Base-by-base conservation (phyloP, 148 eudicot species). In the Camellia lanceoleosa region DNA sequence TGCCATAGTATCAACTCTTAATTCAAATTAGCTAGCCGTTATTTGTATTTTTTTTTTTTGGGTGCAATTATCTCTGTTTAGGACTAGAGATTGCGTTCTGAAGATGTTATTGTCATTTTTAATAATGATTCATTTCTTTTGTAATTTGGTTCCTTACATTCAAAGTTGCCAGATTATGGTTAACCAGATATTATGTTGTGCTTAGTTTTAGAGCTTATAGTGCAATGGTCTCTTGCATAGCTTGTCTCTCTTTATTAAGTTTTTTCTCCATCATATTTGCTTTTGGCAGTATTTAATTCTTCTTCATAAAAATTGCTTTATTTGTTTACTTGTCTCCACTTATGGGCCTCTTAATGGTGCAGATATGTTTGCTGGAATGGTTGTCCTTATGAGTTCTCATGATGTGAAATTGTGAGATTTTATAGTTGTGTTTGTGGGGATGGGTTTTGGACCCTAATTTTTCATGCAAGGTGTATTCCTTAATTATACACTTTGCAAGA, bases 341-440 rank as follows among this genome's bases (percentile, higher is more conserved):
- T 38, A 49, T 56, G 9, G 20, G 8, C 64, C 38, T 58, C 38
- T 72, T 72, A 3, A 46, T 79, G 43, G 52, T 87, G 84, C 95
- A 96, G 99, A 88, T 96, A 83, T 92, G 98, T 70, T 83, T 69
- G 59, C 7, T 51, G 7, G 7, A 63, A 15, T 55, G 61, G 0
- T 70, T 19, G 3, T 73, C n/a, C 19, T n/a, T 55, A 72, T 30
- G 59, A 11, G 12, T 51, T 7, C 30, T 71, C 30, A 72, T 20
- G 19, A 8, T 47, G 9, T 72, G 16, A 49, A 30, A 30, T 30
- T 30, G 38, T 30, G 38, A 30, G 38, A 30, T 30, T 30, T 30
- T 30, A 30, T 30, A 30, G 38, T 30, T 30, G 38, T 30, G 38
- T 30, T 30, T 30, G 38, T 30, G 38, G 38, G 38, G 38, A 30